These are phyloP conservation scores for Ammopiptanthus mongolicus DNA, from an alignment of 306 rosid species.

Conservation along the genomic window DNA sequence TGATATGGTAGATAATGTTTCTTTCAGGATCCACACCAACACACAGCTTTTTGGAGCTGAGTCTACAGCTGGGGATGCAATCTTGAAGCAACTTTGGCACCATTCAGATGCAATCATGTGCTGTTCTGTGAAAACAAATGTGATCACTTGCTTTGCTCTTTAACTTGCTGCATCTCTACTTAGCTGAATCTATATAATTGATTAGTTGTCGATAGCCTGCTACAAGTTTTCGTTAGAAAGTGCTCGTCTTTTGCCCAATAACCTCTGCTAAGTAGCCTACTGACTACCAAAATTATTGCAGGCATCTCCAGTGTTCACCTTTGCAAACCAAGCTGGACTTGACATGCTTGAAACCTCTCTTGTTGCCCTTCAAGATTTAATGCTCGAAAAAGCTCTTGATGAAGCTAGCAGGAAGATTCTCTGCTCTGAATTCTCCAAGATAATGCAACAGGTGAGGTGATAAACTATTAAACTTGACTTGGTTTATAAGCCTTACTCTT, in stretches of 20 bases:
- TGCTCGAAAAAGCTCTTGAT: conserved; percentile 90
- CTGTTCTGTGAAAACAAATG: conserved; percentile 58
- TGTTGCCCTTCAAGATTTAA: conserved; percentile 89
- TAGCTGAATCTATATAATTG: not conserved
- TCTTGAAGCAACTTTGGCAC: conserved; percentile 89
- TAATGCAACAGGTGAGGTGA: conserved; percentile 97
- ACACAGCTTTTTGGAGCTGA: conserved; percentile 50
- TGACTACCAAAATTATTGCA: conserved; percentile 28
- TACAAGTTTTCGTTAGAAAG: not conserved
- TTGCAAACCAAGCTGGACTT: conserved; percentile 93
- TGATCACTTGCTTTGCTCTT: not conserved
- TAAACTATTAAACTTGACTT: not conserved
- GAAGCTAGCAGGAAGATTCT: conserved; percentile 84
- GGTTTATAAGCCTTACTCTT: not conserved
- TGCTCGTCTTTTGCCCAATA: not conserved
- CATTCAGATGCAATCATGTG: conserved; percentile 80
- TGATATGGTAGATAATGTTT: not conserved
- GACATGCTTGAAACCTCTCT: conserved; percentile 98
- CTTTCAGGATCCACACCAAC: conserved; percentile 47
- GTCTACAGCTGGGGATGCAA: conserved; percentile 57
- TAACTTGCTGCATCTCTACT: not conserved
- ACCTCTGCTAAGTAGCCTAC: not conserved
- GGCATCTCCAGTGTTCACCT: conserved; percentile 91
- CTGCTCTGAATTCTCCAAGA: conserved; percentile 88
- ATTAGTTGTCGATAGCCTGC: not conserved